These are phyloP conservation scores for Zelonia costaricensis DNA, from an alignment of 208 protist species.

Conservation along the genomic window DNA sequence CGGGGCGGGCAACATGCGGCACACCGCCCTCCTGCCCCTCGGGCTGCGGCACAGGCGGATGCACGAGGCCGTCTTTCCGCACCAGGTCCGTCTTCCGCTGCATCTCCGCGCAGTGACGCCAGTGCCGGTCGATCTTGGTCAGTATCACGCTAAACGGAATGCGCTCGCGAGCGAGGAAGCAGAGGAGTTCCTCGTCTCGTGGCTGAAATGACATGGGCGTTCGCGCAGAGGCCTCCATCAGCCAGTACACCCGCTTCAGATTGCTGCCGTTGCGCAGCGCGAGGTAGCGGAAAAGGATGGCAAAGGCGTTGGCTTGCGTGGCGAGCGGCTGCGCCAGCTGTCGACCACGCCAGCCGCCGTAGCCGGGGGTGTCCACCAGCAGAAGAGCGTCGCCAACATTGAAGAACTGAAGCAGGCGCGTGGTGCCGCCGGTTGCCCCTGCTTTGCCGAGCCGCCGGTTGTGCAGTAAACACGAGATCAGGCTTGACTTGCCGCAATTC, in stretches of 20 bases:
- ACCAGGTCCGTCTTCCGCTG: conserved; percentile 22
- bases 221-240: conserved; percentile 65
- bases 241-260: conserved; percentile 85
- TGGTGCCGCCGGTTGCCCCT: conserved; percentile 56
- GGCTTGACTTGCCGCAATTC: conserved; percentile 85
- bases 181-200: conserved; percentile 78
- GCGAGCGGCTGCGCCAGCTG: conserved; percentile 33
- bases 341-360: conserved; percentile 79
- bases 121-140: conserved; percentile 84
- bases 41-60: conserved; percentile 9
- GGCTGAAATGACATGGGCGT: conserved; percentile 52
- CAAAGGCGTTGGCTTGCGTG: conserved; percentile 71
- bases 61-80: conserved; percentile 31
- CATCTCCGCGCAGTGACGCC: conserved; percentile 37
- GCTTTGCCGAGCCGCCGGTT: conserved; percentile 69
- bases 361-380: conserved; percentile 88
- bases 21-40: not conserved
- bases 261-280: conserved; percentile 73
- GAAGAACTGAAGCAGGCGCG: conserved; percentile 85
- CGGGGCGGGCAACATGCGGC: conserved; percentile 10
- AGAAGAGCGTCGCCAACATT: conserved; percentile 88
- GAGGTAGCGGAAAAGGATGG: conserved; percentile 86
- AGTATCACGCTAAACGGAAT: conserved; percentile 86
- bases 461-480: conserved; percentile 81
- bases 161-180: conserved; percentile 66